Percentiles rank a stretch among this genome's conserved stretches.
Conservation (phyloP, 805 yeast species). For the Saturnispora quitensis region DNA sequence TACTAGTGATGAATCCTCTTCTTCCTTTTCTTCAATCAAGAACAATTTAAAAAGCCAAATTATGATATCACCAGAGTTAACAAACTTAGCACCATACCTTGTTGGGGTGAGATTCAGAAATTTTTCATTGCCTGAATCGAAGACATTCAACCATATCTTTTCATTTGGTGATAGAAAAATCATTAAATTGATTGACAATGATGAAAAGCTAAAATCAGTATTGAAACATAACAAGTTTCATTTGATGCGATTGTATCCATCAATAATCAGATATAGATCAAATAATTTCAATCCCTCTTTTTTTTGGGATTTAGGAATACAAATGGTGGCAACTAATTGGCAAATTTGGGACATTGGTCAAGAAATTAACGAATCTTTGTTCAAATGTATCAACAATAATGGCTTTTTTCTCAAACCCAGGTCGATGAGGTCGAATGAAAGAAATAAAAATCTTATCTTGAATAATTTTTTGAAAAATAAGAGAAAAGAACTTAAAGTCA, state of each 20-base stretch:
- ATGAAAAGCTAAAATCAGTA: constrained; percentile 43
- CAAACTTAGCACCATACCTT: constrained; percentile 59
- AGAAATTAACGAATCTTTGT: constrained; percentile 78
- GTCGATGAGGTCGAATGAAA: constrained; percentile 14
- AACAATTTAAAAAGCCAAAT: constrained; percentile 11
- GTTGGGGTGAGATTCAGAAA: constrained; percentile 73
- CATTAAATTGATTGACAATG: constrained; percentile 54
- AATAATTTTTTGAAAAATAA: background rate
- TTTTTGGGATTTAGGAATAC: constrained; percentile 82
- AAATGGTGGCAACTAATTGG: constrained; percentile 97
- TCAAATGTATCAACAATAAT: constrained; percentile 34
- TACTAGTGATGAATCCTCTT: background rate
- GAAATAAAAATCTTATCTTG: background rate
- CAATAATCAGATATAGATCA: constrained; percentile 65
- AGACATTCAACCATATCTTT: constrained; percentile 71
- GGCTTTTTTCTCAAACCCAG: constrained; percentile 81
- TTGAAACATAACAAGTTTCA: constrained; percentile 69
- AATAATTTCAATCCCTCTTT: constrained; percentile 71
- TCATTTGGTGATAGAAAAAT: constrained; percentile 74
- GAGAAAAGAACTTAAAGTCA: constrained; percentile 28
- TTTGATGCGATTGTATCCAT: constrained; percentile 82
- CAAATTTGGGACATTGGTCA: constrained; percentile 87
- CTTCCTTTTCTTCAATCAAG: constrained; percentile 13
- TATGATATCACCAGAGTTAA: constrained; percentile 34
- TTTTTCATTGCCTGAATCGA: constrained; percentile 80